phyloP scores from a whole-genome alignment of 768 basidiomycete genomes.

The Baorangia bicolor region DNA sequence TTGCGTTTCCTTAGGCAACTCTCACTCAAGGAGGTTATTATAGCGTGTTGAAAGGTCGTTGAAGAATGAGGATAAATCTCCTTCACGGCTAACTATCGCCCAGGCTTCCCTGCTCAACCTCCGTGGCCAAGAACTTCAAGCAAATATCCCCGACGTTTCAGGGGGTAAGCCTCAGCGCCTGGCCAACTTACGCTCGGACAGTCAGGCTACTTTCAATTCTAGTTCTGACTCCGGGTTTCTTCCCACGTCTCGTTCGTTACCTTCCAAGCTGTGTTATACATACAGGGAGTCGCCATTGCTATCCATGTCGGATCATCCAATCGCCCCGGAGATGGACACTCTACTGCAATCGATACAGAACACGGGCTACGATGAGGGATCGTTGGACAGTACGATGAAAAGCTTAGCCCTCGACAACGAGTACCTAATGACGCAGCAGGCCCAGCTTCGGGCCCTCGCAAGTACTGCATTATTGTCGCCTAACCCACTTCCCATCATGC shows the following conservation, averaged over 20 bases:
- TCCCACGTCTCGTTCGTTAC: conserved; percentile 19
- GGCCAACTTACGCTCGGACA: conserved; percentile 3
- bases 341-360: conserved; percentile 37
- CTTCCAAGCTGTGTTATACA: conserved; percentile 21
- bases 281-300: conserved; percentile 16
- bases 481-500: conserved; percentile 2
- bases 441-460: conserved; percentile 25
- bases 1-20: neutral
- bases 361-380: conserved; percentile 19
- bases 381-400: conserved; percentile 13
- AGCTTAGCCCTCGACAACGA: conserved; percentile 15
- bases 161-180: conserved; percentile 11
- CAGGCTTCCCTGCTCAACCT: conserved; percentile 77
- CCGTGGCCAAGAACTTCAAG: conserved; percentile 57
- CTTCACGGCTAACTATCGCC: conserved; percentile 69
- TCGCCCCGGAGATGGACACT: conserved; percentile 40
- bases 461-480: conserved; percentile 14
- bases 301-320: conserved; percentile 15
- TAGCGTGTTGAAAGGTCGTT: conserved; percentile 61
- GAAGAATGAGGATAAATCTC: conserved; percentile 63
- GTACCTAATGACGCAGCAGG: conserved; percentile 18
- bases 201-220: conserved; percentile 1
- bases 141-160: conserved; percentile 2
- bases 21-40: conserved; percentile 1
- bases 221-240: conserved; percentile 2